phyloP scores from a whole-genome alignment of 768 basidiomycete species.

The Pleurotus tuber-regium region DNA sequence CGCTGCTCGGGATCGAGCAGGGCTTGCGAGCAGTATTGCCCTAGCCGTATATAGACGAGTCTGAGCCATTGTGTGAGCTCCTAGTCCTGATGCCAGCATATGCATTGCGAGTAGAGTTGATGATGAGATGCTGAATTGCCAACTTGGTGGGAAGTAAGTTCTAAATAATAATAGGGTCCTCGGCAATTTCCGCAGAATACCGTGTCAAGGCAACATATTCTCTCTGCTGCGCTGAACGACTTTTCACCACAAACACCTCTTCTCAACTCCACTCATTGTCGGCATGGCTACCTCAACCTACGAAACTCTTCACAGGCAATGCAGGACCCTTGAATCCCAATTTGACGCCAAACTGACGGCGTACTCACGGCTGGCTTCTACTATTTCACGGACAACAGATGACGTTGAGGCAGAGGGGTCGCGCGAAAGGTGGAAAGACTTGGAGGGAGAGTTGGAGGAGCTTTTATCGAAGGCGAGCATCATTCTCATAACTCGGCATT shows the following conservation, averaged over 20 bases:
- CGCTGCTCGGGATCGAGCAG: neutral
- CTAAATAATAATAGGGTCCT: neutral
- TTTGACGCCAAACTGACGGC: constrained; percentile 90
- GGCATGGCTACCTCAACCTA: constrained; percentile 39
- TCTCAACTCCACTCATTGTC: neutral
- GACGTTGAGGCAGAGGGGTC: constrained; percentile 74
- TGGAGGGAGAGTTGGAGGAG: constrained; percentile 86
- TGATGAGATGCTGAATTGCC: neutral
- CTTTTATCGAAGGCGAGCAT: neutral
- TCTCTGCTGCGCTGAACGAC: neutral
- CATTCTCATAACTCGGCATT: neutral
- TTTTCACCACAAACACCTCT: neutral
- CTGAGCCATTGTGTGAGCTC: too few relatives aligned
- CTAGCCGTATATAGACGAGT: too few relatives aligned
- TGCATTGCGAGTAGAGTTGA: too few relatives aligned
- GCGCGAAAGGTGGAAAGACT: constrained; percentile 70
- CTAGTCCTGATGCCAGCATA: too few relatives aligned
- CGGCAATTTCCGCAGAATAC: constrained; percentile 8
- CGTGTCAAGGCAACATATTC: neutral
- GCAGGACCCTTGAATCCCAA: constrained; percentile 89
- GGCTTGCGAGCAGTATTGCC: too few relatives aligned
- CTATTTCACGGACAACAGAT: constrained; percentile 48
- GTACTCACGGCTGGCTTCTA: constrained; percentile 83
- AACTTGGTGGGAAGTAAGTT: constrained; percentile 2
- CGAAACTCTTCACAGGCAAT: constrained; percentile 88